These are phyloP conservation scores for Beauveria pseudobassiana DNA, from an alignment of 2,329 filamentous ascomycete species.

Conservation along the genomic window DNA sequence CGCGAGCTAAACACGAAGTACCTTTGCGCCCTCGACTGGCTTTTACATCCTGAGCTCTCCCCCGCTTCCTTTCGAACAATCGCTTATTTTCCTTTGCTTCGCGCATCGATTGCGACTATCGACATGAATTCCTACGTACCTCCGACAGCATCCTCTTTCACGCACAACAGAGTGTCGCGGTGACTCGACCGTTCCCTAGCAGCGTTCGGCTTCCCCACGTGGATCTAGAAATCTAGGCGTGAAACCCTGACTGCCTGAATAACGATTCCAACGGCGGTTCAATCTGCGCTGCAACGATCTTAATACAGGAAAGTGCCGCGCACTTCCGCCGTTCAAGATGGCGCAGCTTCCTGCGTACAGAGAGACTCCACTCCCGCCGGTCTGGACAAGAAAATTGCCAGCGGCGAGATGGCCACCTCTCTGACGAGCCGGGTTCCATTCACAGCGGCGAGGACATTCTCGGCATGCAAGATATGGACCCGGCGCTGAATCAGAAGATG, in stretches of 20 bases:
- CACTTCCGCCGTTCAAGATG: background rate
- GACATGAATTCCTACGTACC: background rate
- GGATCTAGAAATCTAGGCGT: background rate
- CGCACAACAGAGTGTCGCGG: background rate
- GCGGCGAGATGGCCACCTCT: background rate
- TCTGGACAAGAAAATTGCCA: constrained; percentile 7
- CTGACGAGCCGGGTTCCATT: constrained; percentile 13
- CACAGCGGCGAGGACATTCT: constrained; percentile 42
- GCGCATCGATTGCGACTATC: background rate
- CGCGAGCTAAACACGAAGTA: background rate
- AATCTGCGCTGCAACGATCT: background rate
- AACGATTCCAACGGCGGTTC: background rate
- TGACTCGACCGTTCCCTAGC: background rate
- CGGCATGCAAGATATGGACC: constrained; percentile 49
- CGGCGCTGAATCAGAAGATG: constrained; percentile 59
- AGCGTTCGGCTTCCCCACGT: background rate
- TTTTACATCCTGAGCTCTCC: background rate
- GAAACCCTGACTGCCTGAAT: background rate
- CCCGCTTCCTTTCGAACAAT: background rate
- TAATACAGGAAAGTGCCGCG: background rate
- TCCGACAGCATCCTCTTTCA: background rate
- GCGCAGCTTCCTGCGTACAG: constrained; percentile 6
- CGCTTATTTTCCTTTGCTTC: background rate
- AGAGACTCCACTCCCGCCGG: background rate
- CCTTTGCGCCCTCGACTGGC: background rate